Base-by-base conservation (phyloP, 2,329 filamentous ascomycete genomes). In the Ceratocystis harringtonii region DNA sequence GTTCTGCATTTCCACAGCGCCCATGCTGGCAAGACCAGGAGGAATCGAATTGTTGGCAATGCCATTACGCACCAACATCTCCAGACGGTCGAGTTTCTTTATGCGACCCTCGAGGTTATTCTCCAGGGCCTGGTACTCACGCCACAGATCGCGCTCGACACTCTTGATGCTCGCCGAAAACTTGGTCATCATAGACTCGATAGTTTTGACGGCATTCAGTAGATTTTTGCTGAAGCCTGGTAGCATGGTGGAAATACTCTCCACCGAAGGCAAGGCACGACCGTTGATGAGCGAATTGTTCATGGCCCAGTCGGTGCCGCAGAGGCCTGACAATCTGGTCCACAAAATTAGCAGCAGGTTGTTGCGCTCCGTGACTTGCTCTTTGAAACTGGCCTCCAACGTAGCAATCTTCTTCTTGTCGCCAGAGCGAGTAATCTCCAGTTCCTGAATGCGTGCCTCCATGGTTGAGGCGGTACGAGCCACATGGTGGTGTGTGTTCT, bases 221-320 rank as follows among this genome's bases (percentile, higher is more conserved):
- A 99, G 81, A 73, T 96, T 97, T 74, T 92, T 90, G 72, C 88
- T 89, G 76, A 97, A 97, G 1, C 88, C 89, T 0, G 89, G 87
- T 3, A 97, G 80, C 75, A 94, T 90, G 62, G 86, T 92, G 0
- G 86, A 85, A 68, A 99, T 88, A 15, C 91, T 86, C 71, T 96
- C 92, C 43, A 95, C 80, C 12, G 88, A 90, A 0, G 92, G 90
- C 5, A 95, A 77, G 1, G 83, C 84, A 67, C 92, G 89, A 22
- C 91, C 90, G 71, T 94, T 92, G 72, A 97, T 89, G 28, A 96
- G 83, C 66, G 87, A 88, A 74, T 97, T 92, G 71, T 87, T 85
- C 73, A 96, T 89, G 3, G 89, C 84, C 92, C 94, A 99, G 72
- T 97, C 94, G 0, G 85, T 82, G 10, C 94, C 94, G 71, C 94